phyloP scores from a whole-genome alignment of 495 filamentous ascomycete species.

The Bathelium albidoporum region DNA sequence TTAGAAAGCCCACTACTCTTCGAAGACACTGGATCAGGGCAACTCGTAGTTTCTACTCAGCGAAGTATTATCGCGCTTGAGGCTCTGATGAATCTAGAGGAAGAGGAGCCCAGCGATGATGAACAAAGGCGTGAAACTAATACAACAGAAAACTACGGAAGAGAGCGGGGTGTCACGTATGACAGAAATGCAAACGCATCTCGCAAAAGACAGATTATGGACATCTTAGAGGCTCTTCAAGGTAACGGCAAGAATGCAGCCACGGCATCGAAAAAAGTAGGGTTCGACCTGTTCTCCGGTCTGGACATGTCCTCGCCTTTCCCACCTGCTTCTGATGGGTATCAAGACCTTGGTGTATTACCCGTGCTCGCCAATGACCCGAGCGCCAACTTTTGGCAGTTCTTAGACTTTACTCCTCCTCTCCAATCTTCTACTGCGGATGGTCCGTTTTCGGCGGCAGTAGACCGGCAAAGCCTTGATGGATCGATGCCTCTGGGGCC shows the following conservation, averaged over 20 bases:
- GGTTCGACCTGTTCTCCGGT: not conserved
- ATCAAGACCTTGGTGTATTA: not conserved
- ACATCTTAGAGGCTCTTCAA: not conserved
- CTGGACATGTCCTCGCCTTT: not conserved
- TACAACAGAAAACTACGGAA: not conserved
- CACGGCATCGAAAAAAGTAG: not conserved
- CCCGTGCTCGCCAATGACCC: not conserved
- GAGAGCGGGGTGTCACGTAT: not conserved
- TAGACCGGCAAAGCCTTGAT: not conserved
- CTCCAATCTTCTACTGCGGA: not conserved
- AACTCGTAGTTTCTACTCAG: slow-evolving; percentile 2
- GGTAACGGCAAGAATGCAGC: not conserved
- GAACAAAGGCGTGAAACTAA: not conserved
- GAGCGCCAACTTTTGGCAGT: not conserved
- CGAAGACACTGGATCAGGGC: not conserved
- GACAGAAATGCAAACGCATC: not conserved
- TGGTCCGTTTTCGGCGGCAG: not conserved
- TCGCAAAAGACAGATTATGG: not conserved
- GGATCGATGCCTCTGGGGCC: not conserved
- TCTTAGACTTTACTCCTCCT: not conserved
- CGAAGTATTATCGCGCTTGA: slow-evolving; percentile 18
- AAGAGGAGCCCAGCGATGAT: slow-evolving; percentile 3
- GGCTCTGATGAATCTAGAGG: slow-evolving; percentile 22
- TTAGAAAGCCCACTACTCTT: not conserved
- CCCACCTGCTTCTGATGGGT: not conserved